Evolutionary conservation across 768 basidiomycete genomes (phyloP).

Genomic region (Xerocomus spinulosus): DNA sequence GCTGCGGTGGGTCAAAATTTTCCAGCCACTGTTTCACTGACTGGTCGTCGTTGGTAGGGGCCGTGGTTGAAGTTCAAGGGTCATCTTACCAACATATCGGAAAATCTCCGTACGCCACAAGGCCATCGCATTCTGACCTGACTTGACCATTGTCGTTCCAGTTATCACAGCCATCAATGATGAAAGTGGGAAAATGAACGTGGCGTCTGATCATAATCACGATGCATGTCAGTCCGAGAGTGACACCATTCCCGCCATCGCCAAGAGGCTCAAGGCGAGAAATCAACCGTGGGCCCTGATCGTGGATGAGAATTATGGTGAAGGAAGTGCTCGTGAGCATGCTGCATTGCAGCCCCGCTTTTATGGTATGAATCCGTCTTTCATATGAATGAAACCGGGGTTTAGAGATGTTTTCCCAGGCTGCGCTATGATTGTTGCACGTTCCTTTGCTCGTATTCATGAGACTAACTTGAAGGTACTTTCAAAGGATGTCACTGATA

Average conservation of each 20-base stretch:
- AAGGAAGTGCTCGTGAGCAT: conserved; percentile 96
- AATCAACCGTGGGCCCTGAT: conserved; percentile 89
- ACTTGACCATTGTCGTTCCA: conserved; percentile 27
- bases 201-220: conserved; percentile 76
- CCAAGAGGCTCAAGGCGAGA: conserved; percentile 81
- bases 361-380: conserved; percentile 51
- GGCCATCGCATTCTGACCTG: background rate
- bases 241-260: conserved; percentile 87
- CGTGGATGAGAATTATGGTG: conserved; percentile 97
- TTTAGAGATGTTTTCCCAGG: conserved; percentile 39
- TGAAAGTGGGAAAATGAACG: conserved; percentile 89
- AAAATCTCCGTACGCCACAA: conserved; percentile 74
- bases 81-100: conserved; percentile 92
- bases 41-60: conserved; percentile 47
- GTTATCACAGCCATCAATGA: conserved; percentile 96
- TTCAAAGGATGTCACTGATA: background rate
- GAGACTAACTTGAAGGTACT: conserved; percentile 92
- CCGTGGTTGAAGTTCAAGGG: conserved; percentile 99
- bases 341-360: conserved; percentile 96
- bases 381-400: background rate
- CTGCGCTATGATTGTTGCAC: conserved; percentile 80
- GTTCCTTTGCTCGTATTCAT: conserved; percentile 97
- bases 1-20: conserved; percentile 65
- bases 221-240: conserved; percentile 38
- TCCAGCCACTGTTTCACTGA: background rate